These are phyloP conservation scores for Bjerkandera adusta DNA, from an alignment of 1,284 basidiomycete species.

Conservation along the genomic window DNA sequence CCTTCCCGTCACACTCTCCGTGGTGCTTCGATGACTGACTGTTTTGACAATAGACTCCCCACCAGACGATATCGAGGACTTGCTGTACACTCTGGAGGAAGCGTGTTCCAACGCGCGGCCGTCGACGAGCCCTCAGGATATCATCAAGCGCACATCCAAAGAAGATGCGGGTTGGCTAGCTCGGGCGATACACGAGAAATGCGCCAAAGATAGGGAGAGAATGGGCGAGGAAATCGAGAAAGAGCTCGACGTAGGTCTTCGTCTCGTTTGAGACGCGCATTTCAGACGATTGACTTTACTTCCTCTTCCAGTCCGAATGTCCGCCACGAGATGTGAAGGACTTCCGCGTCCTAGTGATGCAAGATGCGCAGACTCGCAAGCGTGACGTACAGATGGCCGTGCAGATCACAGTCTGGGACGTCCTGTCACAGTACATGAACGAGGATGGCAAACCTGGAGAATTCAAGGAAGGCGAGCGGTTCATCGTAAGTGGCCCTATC, in stretches of 20 bases:
- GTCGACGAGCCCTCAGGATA: constrained; percentile 32
- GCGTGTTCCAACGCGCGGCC: constrained; percentile 26
- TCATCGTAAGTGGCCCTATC: constrained; percentile 46
- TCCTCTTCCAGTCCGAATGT: constrained; percentile 50
- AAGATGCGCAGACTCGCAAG: constrained; percentile 62
- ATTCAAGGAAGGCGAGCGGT: constrained; percentile 68
- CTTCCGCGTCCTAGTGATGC: constrained; percentile 77
- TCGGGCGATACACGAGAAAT: constrained; percentile 48
- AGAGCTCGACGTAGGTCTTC: constrained; percentile 59
- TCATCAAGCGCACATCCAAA: constrained; percentile 40
- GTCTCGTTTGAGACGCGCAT: constrained; percentile 2
- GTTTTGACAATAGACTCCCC: constrained; percentile 38
- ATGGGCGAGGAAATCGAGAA: constrained; percentile 61
- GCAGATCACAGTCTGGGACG: constrained; percentile 87
- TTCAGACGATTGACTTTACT: not conserved
- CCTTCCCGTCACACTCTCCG: constrained; percentile 14
- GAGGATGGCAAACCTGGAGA: constrained; percentile 52
- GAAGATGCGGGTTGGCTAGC: constrained; percentile 66
- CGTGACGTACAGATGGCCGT: constrained; percentile 56
- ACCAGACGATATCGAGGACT: constrained; percentile 58
- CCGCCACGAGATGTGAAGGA: constrained; percentile 78
- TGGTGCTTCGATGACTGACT: not conserved
- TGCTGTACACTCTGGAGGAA: constrained; percentile 67
- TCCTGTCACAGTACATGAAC: constrained; percentile 46
- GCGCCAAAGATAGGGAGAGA: constrained; percentile 48